These are phyloP conservation scores for Vanilla planifolia DNA, from an alignment of 106 monocot species.

Conservation along the genomic window DNA sequence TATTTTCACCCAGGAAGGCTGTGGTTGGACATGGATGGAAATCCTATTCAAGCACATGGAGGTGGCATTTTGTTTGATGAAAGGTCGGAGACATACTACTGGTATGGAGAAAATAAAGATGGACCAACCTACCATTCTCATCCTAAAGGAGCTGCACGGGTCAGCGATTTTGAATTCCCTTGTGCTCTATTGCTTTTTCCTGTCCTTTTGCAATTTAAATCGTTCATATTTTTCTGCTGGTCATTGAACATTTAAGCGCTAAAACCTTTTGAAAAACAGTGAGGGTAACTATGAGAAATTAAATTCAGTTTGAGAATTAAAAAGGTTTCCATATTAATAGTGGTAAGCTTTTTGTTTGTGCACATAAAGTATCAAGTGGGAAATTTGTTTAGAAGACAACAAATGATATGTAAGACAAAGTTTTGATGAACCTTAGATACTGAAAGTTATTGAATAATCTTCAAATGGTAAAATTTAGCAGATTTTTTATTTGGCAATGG, in stretches of 20 bases:
- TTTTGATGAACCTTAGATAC: no score
- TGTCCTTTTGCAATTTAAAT: no score
- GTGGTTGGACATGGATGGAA: conserved; percentile 88
- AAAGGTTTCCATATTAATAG: background rate
- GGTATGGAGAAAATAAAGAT: conserved; percentile 99
- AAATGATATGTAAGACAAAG: no score
- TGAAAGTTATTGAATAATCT: background rate
- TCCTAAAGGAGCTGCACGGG: conserved; percentile 60
- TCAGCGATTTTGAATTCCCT: conserved; percentile 25
- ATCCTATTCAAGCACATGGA: conserved; percentile 96
- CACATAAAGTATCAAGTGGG: background rate
- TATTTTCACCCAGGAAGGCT: conserved; percentile 62
- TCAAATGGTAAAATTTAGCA: background rate
- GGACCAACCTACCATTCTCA: conserved; percentile 77
- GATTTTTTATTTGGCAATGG: background rate
- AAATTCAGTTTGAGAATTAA: background rate
- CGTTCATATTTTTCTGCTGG: no score
- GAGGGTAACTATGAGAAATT: background rate
- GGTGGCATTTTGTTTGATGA: conserved; percentile 80
- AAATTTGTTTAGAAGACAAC: background rate
- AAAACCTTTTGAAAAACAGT: background rate
- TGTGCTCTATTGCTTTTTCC: no score
- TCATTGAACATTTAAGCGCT: background rate
- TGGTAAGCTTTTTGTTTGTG: background rate
- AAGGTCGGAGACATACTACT: conserved; percentile 63